Evolutionary conservation across 108 stramenopile species (phyloP), one percentile per base, ranked within the genome.

Genomic region (Nannochloropsis gaditana): DNA sequence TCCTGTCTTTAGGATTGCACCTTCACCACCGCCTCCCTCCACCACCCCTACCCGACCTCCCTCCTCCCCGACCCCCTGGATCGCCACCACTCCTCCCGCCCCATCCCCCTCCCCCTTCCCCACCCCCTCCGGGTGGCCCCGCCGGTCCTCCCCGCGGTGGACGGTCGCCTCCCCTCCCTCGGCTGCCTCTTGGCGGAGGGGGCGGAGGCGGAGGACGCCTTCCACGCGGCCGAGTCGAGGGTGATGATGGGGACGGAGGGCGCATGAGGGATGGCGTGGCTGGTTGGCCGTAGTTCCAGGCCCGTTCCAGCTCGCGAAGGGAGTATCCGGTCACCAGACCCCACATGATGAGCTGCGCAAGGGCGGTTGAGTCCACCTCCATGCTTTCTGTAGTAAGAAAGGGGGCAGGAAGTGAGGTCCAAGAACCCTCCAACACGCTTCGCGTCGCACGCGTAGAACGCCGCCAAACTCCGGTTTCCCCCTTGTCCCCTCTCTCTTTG

Each of bases 71-170:
- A 10, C 47, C 15, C 47, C 10, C 31, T 31, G 31, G 31, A 31
- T 31, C 31, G 15, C 47, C 15, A 50, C 47, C 47, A 50, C 47
- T 50, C 47, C 47, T 50, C 47, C 47, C 47, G 0, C 47, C 47
- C 47, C 47, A 10, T 50, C 47, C 47, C 31, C 31, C 31, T 1
- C 31, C 31, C 31, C 31, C 31, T 1, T 31, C 31, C 31, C 31
- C 31, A 31, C 31, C 31, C 31, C 31, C 31, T 31, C 31, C 31
- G 31, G 31, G 31, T 1, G 59, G 59, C 17, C 59, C 17, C 17
- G 59, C 15, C 80, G 80, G 80, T 81, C 80, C 80, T 21, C 80
- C 80, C n/a, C 80, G 9, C n/a, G 21, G 80, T 81, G 80, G 80
- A 81, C 80, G 80, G n/a, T 81, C 41, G 11, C 80, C 80, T 81